Conservation (phyloP, 1,139 yeast species). For the Zhuliangozyma parablackwelliae region DNA sequence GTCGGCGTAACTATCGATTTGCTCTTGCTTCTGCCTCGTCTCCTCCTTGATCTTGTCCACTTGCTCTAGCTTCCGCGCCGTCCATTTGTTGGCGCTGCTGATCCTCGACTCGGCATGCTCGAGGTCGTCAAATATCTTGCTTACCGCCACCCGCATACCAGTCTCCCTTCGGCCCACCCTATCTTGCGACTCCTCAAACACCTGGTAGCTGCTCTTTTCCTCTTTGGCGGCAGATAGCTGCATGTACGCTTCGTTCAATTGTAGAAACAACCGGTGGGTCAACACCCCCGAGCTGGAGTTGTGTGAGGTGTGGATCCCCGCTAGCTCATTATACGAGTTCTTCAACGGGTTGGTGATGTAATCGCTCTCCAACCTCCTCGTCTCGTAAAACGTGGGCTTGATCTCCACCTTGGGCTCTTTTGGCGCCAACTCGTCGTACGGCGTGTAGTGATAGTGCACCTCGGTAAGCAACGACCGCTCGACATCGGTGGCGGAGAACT, state of each 20-base stretch:
- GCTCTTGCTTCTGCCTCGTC: constrained; percentile 16
- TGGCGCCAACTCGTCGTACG: constrained; percentile 40
- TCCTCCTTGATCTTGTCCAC: constrained; percentile 20
- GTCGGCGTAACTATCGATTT: constrained; percentile 5
- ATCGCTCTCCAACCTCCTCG: constrained; percentile 64
- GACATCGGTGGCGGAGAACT: constrained; percentile 66
- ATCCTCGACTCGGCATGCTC: constrained; percentile 38
- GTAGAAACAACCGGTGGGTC: constrained; percentile 35
- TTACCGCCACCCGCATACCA: constrained; percentile 25
- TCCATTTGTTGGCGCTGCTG: constrained; percentile 38
- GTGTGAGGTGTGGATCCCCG: constrained; percentile 48
- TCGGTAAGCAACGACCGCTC: constrained; percentile 77
- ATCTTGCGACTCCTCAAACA: constrained; percentile 21
- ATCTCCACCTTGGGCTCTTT: constrained; percentile 5
- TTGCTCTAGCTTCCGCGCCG: constrained; percentile 30
- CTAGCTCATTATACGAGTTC: constrained; percentile 50
- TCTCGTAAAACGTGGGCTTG: constrained; percentile 49
- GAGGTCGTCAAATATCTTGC: constrained; percentile 29
- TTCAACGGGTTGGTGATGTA: constrained; percentile 64
- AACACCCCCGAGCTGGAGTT: constrained; percentile 22
- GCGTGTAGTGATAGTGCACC: constrained; percentile 60
- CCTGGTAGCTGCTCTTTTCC: constrained; percentile 23
- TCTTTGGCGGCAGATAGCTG: constrained; percentile 22
- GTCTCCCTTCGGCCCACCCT: constrained; percentile 29
- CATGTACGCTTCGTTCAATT: constrained; percentile 29